phyloP scores from a whole-genome alignment of 805 yeast genomes.

The Huiozyma naganishii region DNA sequence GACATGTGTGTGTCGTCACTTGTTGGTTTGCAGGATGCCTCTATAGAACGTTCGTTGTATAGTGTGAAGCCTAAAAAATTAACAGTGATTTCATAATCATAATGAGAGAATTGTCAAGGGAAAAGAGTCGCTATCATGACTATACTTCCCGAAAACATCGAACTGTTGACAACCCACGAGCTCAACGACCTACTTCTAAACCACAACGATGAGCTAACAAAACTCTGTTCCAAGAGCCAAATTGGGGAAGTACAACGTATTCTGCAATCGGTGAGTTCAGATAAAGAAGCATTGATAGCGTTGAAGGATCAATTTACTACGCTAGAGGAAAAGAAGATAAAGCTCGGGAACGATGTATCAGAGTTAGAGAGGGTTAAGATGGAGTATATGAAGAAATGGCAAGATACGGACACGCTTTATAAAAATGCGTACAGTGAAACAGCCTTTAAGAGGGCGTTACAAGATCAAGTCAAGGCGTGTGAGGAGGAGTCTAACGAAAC shows the following conservation, averaged over 20 bases:
- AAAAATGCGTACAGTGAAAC: slow-evolving; percentile 30
- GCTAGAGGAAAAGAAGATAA: slow-evolving; percentile 17
- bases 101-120: background rate
- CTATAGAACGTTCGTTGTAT: no score
- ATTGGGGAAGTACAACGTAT: slow-evolving; percentile 6
- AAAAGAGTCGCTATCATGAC: background rate
- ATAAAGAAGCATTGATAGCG: slow-evolving; percentile 10
- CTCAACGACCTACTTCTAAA: slow-evolving; percentile 12
- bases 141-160: slow-evolving; percentile 16
- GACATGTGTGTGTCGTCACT: background rate
- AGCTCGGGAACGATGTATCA: slow-evolving; percentile 19
- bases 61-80: no score
- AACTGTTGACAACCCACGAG: slow-evolving; percentile 18
- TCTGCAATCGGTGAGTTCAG: slow-evolving; percentile 3
- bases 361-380: slow-evolving; percentile 21
- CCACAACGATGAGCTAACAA: slow-evolving; percentile 10
- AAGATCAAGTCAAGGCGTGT: slow-evolving; percentile 23
- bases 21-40: no score
- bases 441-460: slow-evolving; percentile 26
- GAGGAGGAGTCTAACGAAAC: slow-evolving; percentile 15
- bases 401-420: slow-evolving; percentile 28
- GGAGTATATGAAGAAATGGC: slow-evolving; percentile 29
- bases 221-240: slow-evolving; percentile 18
- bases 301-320: slow-evolving; percentile 15
- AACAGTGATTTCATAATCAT: no score